Percentiles rank a stretch among this genome's conserved stretches.
These are phyloP conservation scores for Pseudocercospora vitis DNA, from an alignment of 2,329 filamentous ascomycete genomes.

Conservation along the genomic window DNA sequence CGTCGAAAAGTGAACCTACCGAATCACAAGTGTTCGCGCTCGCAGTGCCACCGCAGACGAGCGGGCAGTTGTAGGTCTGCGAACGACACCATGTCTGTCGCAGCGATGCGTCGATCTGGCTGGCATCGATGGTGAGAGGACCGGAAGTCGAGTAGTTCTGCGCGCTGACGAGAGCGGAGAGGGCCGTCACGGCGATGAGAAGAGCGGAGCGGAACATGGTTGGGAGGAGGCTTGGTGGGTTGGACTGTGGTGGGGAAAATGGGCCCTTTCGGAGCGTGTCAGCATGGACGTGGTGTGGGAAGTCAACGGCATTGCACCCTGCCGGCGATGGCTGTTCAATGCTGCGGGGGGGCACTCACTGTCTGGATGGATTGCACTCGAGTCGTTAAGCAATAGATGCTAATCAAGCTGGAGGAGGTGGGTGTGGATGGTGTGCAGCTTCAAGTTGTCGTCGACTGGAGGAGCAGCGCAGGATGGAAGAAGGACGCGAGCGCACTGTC, in stretches of 20 bases:
- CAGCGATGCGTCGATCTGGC: slow-evolving; percentile 39
- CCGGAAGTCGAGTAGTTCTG: slow-evolving; percentile 43
- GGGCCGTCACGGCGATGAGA: slow-evolving; percentile 48
- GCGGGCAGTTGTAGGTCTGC: slow-evolving; percentile 60
- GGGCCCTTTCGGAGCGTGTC: slow-evolving; percentile 10
- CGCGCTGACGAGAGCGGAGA: slow-evolving; percentile 48
- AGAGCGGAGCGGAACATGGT: slow-evolving; percentile 52
- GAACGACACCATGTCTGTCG: slow-evolving; percentile 58
- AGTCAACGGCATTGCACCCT: neutral
- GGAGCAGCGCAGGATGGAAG: neutral
- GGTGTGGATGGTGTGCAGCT: slow-evolving; percentile 2
- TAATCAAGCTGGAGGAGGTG: slow-evolving; percentile 3
- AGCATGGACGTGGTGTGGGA: slow-evolving; percentile 8
- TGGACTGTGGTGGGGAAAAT: slow-evolving; percentile 30
- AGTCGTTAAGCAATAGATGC: slow-evolving; percentile 4
- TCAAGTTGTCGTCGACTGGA: neutral
- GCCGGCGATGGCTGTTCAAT: neutral
- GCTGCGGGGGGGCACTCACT: neutral
- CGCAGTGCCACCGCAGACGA: slow-evolving; percentile 56
- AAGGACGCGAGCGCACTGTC: neutral
- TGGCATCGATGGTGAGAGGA: slow-evolving; percentile 46
- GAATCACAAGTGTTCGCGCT: slow-evolving; percentile 56
- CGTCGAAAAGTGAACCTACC: slow-evolving; percentile 42
- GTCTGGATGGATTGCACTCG: neutral
- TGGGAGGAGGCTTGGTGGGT: slow-evolving; percentile 11